These are phyloP conservation scores for Opeltia flavorubescens DNA, from an alignment of 495 filamentous ascomycete species.

Conservation along the genomic window DNA sequence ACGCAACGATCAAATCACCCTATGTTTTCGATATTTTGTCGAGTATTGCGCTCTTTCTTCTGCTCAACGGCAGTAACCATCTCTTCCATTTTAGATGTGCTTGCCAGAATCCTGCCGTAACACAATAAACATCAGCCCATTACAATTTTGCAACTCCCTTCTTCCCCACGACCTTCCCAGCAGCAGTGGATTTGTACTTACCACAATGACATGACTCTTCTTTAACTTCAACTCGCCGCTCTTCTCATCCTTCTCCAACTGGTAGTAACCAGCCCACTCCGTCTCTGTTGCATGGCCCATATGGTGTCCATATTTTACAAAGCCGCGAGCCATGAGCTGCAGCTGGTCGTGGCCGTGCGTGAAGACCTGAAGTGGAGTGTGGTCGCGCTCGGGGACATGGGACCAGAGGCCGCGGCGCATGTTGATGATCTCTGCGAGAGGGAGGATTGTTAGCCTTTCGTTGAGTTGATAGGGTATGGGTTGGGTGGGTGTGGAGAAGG, in stretches of 20 bases:
- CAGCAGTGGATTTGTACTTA: no score
- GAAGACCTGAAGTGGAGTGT: slow-evolving; percentile 6
- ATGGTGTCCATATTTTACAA: slow-evolving; percentile 6
- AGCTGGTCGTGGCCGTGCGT: slow-evolving; percentile 8
- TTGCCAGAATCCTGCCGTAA: no score
- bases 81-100: no score
- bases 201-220: slow-evolving; percentile 8
- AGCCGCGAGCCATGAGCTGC: slow-evolving; percentile 3
- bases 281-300: slow-evolving; percentile 3
- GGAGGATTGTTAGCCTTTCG: neutral
- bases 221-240: slow-evolving; percentile 6
- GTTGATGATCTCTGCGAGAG: slow-evolving; percentile 3
- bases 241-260: slow-evolving; percentile 2
- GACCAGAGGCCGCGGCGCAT: slow-evolving; percentile 7
- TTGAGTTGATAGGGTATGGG: neutral
- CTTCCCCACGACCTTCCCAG: no score
- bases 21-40: no score
- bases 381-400: slow-evolving; percentile 9
- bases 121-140: no score
- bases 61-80: no score
- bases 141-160: no score
- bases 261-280: slow-evolving; percentile 4
- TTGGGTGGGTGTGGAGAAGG: neutral
- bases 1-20: no score
- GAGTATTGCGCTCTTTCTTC: no score